Base-by-base conservation (phyloP, 345 rosid species). In the Lepidium aucheri region DNA sequence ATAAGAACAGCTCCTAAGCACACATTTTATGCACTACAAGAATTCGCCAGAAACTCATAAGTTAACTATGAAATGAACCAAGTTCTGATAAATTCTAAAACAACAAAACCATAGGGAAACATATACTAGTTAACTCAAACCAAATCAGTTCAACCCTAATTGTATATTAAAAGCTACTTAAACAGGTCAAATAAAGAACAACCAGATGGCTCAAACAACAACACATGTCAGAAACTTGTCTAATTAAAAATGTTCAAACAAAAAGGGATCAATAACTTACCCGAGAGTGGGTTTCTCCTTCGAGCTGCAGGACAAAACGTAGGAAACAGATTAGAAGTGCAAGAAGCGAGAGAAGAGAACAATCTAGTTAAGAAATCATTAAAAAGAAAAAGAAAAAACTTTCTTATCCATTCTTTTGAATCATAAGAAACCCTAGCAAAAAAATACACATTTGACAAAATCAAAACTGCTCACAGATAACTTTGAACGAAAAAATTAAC, bases 281-380 rank as follows among this genome's bases (percentile, higher is more conserved):
- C 96, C 96, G 49, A 88, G 96, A 86, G 96, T 86, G 89, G 96
- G 96, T 80, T 75, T 88, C 96, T 86, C 96, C 95, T 84, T 88
- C 78, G 95, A 88, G 96, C 96, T 88, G 88, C 80, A 63, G n/a
- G 3, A 62, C 4, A 28, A 39, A 7, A 32, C 40, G 7, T 12
- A 34, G 32, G 38, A 43, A 28, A 26, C 13, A 47, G 17, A 49
- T 65, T 32, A 72, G 61, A 47, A 22, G 6, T 47, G 30, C 28
- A 46, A 9, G n/a, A 20, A 9, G 30, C 52, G 11, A 46, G 14
- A 45, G 11, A 9, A 45, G 6, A 16, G 26, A 44, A 44, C 30
- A 46, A 20, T 46, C 51, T 46, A n/a, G 0, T 46, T 18, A 44
- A 17, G 9, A 9, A 18, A 18, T 18, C 32, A 5, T 28, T 5